Conservation (phyloP, 2,329 filamentous ascomycete species). For the Pseudogymnoascus sp. region DNA sequence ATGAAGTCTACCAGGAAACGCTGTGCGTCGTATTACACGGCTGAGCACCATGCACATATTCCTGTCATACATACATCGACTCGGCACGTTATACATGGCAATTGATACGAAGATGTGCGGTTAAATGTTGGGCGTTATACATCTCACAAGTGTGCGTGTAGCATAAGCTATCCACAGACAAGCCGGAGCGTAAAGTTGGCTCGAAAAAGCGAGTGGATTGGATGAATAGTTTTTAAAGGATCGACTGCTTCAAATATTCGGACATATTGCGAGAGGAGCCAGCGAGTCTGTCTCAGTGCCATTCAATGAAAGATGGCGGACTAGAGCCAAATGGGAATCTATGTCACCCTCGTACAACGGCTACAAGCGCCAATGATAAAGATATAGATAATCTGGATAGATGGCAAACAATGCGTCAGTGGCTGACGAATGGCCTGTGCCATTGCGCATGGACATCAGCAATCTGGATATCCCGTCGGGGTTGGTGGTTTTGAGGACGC, state of each 20-base stretch:
- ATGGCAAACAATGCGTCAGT: neutral
- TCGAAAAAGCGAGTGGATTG: neutral
- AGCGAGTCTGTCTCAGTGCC: neutral
- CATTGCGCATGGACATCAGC: neutral
- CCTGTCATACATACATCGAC: neutral
- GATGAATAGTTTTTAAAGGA: too few relatives aligned
- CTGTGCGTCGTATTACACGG: conserved; percentile 3
- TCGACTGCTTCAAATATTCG: neutral
- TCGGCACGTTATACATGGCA: neutral
- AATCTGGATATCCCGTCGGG: neutral
- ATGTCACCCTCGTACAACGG: neutral
- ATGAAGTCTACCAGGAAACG: neutral
- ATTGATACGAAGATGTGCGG: neutral
- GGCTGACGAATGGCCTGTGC: neutral
- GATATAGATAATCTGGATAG: neutral
- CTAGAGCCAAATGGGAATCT: neutral
- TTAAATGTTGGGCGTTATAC: neutral
- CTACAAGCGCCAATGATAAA: neutral
- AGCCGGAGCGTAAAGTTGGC: neutral
- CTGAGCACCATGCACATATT: neutral
- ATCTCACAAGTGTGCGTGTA: neutral
- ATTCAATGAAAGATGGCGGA: neutral
- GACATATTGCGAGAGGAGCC: neutral
- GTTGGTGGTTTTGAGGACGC: neutral
- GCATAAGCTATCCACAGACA: neutral